Evolutionary conservation across 2,329 filamentous ascomycete species (phyloP).

Genomic region (Eurotiales sp.): DNA sequence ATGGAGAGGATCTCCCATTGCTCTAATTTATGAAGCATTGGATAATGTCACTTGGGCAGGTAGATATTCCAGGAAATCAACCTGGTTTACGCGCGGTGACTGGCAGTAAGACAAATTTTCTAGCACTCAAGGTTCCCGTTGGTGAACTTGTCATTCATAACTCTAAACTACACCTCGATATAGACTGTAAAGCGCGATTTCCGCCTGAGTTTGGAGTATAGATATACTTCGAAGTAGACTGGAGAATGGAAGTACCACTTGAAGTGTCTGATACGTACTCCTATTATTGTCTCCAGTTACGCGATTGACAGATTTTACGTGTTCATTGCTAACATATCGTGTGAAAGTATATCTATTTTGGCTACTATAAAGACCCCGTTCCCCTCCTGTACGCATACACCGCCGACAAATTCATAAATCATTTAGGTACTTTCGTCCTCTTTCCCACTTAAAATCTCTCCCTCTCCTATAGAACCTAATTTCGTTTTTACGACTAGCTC

Average conservation of each 20-base stretch:
- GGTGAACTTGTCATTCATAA: neutral
- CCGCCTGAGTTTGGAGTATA: slow-evolving; percentile 1
- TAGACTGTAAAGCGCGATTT: slow-evolving; percentile 1
- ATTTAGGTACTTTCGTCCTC: neutral
- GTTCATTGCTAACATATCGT: neutral
- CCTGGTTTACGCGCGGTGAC: neutral
- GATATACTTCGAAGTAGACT: neutral
- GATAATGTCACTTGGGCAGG: slow-evolving; percentile 1
- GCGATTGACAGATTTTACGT: too few species aligned
- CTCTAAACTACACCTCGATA: neutral
- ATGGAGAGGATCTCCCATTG: neutral
- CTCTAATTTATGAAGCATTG: neutral
- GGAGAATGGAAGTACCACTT: slow-evolving; percentile 5
- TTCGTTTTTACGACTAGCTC: neutral
- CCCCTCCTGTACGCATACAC: slow-evolving; percentile 1
- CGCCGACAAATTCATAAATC: neutral
- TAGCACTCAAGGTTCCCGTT: neutral
- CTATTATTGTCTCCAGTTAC: too few species aligned
- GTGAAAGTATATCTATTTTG: neutral
- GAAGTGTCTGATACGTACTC: neutral
- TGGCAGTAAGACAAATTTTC: neutral
- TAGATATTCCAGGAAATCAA: neutral
- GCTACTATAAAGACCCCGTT: neutral
- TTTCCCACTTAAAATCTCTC: neutral
- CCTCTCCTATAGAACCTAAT: neutral